phyloP scores from a whole-genome alignment of 768 basidiomycete species.

The Suillus paluster region DNA sequence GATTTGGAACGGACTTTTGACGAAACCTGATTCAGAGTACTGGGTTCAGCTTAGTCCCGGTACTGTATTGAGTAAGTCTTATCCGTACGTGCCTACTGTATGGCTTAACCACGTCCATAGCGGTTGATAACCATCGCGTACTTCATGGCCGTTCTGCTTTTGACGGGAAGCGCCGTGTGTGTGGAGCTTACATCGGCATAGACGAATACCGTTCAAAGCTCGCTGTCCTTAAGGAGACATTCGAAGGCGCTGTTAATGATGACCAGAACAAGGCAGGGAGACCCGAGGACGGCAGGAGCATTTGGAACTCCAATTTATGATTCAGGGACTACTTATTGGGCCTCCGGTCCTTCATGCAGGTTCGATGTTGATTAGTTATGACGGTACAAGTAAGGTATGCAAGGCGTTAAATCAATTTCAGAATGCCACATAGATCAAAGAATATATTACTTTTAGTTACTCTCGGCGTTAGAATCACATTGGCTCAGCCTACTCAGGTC shows the following conservation, averaged over 20 bases:
- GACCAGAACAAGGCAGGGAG: background rate
- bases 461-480: background rate
- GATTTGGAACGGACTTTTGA: conserved; percentile 75
- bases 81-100: background rate
- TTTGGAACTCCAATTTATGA: conserved; percentile 65
- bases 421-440: no score
- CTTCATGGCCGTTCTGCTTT: conserved; percentile 95
- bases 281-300: conserved; percentile 45
- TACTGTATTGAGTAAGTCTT: conserved; percentile 74
- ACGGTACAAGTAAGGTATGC: background rate
- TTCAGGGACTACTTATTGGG: background rate
- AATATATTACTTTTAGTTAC: no score
- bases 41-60: conserved; percentile 92
- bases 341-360: background rate
- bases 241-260: conserved; percentile 38
- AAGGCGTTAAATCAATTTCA: background rate
- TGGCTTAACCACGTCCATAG: conserved; percentile 39
- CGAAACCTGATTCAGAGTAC: conserved; percentile 83
- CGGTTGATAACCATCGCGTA: conserved; percentile 92
- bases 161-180: conserved; percentile 86
- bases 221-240: conserved; percentile 66
- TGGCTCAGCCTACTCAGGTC: background rate
- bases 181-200: conserved; percentile 91
- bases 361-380: background rate
- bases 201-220: conserved; percentile 91